Conservation (phyloP, 192 early-diverging fungal genomes). For the Gamsiella multidivaricata region DNA sequence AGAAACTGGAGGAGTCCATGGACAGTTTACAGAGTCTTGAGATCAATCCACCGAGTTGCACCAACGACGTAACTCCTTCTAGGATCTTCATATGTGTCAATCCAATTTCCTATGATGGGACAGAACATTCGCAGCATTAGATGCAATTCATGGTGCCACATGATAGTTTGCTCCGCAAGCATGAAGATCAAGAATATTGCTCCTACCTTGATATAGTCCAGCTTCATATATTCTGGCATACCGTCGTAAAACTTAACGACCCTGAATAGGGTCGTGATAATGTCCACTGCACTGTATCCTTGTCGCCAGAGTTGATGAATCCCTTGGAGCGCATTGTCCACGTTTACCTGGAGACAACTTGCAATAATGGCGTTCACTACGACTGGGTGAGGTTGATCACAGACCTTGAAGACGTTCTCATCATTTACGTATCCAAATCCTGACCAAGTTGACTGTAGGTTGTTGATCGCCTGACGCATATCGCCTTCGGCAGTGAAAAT, state of each 20-base stretch:
- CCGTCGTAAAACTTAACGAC: conserved; percentile 83
- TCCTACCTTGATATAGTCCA: conserved; percentile 85
- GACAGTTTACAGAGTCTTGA: conserved; percentile 69
- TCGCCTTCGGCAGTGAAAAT: conserved; percentile 98
- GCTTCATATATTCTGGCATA: conserved; percentile 83
- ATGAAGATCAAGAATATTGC: not conserved
- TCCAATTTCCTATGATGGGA: conserved; percentile 88
- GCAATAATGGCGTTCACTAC: conserved; percentile 79
- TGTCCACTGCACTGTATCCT: conserved; percentile 92
- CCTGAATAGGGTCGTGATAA: conserved; percentile 91
- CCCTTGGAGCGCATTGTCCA: conserved; percentile 76
- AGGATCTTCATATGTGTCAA: conserved; percentile 91
- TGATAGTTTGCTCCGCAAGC: not conserved
- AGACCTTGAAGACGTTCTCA: conserved; percentile 96
- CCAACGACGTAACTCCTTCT: conserved; percentile 84
- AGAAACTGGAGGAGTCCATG: conserved; percentile 44
- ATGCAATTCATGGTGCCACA: no score
- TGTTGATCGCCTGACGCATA: conserved; percentile 98
- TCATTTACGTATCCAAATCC: conserved; percentile 88
- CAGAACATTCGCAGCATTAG: no score
- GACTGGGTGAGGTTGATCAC: conserved; percentile 96
- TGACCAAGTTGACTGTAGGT: conserved; percentile 89
- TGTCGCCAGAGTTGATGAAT: conserved; percentile 80
- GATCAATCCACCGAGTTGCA: conserved; percentile 90
- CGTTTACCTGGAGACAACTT: conserved; percentile 73